Conservation (phyloP, 192 early-diverging fungal species). For the Backusella parvicylindrica region DNA sequence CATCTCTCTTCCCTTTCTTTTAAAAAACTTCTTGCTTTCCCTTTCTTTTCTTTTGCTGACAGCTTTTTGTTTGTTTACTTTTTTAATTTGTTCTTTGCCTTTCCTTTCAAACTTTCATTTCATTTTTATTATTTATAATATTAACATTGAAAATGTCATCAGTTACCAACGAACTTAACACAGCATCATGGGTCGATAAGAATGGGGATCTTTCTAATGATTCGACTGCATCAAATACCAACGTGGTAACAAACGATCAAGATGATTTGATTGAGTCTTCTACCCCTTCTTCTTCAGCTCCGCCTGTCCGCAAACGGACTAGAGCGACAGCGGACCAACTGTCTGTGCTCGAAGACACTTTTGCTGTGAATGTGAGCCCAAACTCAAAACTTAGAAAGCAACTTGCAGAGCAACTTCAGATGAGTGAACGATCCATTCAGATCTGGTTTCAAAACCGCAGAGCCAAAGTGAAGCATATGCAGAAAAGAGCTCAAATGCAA, state of each 20-base stretch:
- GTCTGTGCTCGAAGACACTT: conserved; percentile 64
- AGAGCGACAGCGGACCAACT: conserved; percentile 62
- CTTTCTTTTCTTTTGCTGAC: neutral
- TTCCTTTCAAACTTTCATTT: neutral
- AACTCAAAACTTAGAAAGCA: conserved; percentile 58
- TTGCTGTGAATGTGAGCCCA: conserved; percentile 60
- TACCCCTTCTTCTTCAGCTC: conserved; percentile 2
- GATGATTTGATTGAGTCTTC: neutral
- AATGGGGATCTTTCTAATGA: neutral
- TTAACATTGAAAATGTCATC: neutral
- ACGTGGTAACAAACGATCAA: neutral
- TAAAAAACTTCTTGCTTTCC: neutral
- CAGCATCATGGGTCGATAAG: neutral
- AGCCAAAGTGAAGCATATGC: conserved; percentile 66
- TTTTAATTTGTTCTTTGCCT: neutral
- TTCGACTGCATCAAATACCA: neutral
- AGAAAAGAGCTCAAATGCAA: conserved; percentile 11
- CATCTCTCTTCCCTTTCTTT: neutral
- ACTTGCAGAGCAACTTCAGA: conserved; percentile 53
- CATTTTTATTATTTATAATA: neutral
- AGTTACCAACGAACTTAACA: neutral
- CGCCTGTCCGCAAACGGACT: conserved; percentile 38
- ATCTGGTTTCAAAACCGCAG: conserved; percentile 83
- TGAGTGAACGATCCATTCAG: conserved; percentile 67
- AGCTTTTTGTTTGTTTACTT: neutral